Evolutionary conservation across 2,329 filamentous ascomycete genomes (phyloP), one percentile per base, ranked within the genome.

Genomic region (Pseudogymnoascus sp.): DNA sequence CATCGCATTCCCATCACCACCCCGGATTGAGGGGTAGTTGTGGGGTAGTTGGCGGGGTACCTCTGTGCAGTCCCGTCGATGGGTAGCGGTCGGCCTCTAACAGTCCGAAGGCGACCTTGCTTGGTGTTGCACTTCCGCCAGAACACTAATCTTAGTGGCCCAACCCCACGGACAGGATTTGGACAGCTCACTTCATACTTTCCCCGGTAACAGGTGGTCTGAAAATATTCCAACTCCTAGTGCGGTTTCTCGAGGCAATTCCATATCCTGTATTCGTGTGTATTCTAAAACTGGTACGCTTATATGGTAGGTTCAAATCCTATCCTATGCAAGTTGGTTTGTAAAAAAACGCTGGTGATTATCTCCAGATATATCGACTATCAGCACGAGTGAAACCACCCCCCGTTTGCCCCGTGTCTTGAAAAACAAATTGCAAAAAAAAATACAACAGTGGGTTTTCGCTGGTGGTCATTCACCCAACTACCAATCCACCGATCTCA

Each of bases 351-450:
- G 22, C 22, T 25, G 22, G 22, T 25, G 22, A 5, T 25, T 25
- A 25, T 25, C 22, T 4, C 22, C 22, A 25, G 22, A 25, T 25
- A 25, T 25, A 5, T 25, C 22, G 22, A 25, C 22, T 25, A 25
- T 25, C 22, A 25, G 22, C 22, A 25, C 22, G 22, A 25, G 4
- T 25, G 22, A 25, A 25, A 25, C 22, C 22, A 4, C 22, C 22
- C 22, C 22, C 5, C 22, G 18, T 18, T 18, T 18, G 18, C 18
- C 18, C 18, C 18, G 18, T 18, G 18, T 18, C 18, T 18, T 18
- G 18, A 18, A 18, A 25, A 76, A 67, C 75, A 77, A 43, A 43
- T 16, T 4, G 30, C 30, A 3, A 43, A 16, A 43, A 22, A 43
- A 43, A 5, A 14, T 43, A 43, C 12, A 43, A n/a, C 12, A 43